These are phyloP conservation scores for Coemansia sp. DNA, from an alignment of 192 early-diverging fungal genomes.

Conservation along the genomic window DNA sequence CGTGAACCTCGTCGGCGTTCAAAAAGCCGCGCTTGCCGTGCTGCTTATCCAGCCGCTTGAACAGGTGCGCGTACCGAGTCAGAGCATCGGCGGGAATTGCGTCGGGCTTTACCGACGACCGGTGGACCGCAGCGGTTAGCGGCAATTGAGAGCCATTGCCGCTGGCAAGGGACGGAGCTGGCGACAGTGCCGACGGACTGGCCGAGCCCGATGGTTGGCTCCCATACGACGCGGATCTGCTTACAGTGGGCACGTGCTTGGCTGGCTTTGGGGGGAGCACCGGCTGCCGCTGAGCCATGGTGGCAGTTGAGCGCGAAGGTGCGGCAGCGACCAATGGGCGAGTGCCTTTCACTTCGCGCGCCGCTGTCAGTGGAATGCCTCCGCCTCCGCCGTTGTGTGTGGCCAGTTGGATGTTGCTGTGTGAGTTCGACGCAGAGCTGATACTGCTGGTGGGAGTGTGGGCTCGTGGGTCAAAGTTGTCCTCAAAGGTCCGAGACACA, in stretches of 20 bases:
- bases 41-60: conserved; percentile 28
- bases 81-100: conserved; percentile 18
- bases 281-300: neutral
- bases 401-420: neutral
- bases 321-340: neutral
- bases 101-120: neutral
- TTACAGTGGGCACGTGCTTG: neutral
- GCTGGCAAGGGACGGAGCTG: conserved; percentile 1
- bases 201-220: neutral
- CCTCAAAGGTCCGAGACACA: conserved; percentile 17
- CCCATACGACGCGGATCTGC: conserved; percentile 2
- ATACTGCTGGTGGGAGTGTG: conserved; percentile 3
- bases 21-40: conserved; percentile 21
- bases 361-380: conserved; percentile 5
- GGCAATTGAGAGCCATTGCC: neutral
- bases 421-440: neutral
- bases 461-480: conserved; percentile 31
- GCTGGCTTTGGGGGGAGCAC: neutral
- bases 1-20: conserved; percentile 20
- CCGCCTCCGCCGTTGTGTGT: neutral
- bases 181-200: neutral
- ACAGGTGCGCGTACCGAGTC: conserved; percentile 30
- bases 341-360: conserved; percentile 13
- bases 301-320: neutral
- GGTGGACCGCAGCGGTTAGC: neutral